These are phyloP conservation scores for Verbena officinalis DNA, from an alignment of 257 asterid genomes.

Conservation along the genomic window DNA sequence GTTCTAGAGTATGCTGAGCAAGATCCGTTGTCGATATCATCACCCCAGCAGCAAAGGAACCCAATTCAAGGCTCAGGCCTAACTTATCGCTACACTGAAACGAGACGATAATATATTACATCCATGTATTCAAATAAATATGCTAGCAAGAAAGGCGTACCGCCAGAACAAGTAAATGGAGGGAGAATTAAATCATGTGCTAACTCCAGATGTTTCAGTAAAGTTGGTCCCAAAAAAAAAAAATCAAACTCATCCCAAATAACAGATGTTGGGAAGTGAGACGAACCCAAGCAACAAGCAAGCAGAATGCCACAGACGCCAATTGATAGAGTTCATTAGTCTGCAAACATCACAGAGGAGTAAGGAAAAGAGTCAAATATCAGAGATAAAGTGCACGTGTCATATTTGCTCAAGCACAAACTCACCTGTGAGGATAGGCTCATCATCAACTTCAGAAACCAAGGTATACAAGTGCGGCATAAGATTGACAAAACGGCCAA, in stretches of 20 bases:
- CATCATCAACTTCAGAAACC: slow-evolving; percentile 83
- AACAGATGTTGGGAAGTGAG: slow-evolving; percentile 39
- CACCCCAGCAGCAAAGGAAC: slow-evolving; percentile 93
- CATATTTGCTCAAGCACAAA: slow-evolving; percentile 31
- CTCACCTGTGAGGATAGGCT: slow-evolving; percentile 80
- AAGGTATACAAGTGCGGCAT: slow-evolving; percentile 66
- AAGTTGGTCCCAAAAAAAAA: slow-evolving; percentile 15
- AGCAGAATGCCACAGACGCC: slow-evolving; percentile 87
- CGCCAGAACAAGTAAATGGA: slow-evolving; percentile 18
- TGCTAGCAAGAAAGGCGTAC: slow-evolving; percentile 1
- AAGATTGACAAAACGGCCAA: slow-evolving; percentile 53
- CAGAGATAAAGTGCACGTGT: slow-evolving; percentile 25
- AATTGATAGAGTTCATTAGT: slow-evolving; percentile 85
- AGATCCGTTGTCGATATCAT: slow-evolving; percentile 87
- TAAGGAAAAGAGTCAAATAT: slow-evolving; percentile 38
- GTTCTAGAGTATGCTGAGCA: slow-evolving; percentile 85
- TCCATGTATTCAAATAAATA: slow-evolving; percentile 10
- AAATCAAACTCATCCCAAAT: slow-evolving; percentile 5
- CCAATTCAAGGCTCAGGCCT: slow-evolving; percentile 87
- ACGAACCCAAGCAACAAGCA: slow-evolving; percentile 88
- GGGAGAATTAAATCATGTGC: background rate
- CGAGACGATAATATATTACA: slow-evolving; percentile 27
- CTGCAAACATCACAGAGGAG: slow-evolving; percentile 53
- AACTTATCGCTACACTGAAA: slow-evolving; percentile 88
- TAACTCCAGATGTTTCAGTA: slow-evolving; percentile 24